Base-by-base conservation (phyloP, 495 filamentous ascomycete genomes). In the Copromyces sp. region DNA sequence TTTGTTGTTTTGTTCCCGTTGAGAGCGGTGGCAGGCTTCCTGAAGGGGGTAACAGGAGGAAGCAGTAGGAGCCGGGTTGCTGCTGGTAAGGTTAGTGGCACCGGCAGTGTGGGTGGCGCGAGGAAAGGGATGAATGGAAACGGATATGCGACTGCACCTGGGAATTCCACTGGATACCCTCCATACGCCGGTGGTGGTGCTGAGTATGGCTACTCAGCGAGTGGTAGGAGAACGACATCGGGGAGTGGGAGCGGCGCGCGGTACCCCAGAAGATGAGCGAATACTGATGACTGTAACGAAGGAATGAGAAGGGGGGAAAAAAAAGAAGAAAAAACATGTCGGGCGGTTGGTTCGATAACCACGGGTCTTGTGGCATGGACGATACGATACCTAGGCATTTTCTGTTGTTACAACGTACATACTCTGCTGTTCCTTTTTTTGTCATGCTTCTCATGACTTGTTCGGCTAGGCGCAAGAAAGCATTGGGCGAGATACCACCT, bases 1-100 rank as follows among this genome's bases (percentile, higher is more conserved):
- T 35, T 73, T 4, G 68, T 80, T 9, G 65, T 78, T 29, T 73
- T 44, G 16, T 44, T 78, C 59, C 78, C 80, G 3, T 75, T 81
- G 44, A 78, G 76, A 16, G 41, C 69, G 8, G 53, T 73, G 8
- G 24, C 69, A 44, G 38, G 41, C 7, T 29, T 82, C 9, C 68
- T 82, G 53, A 65, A 65, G 53, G 53, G 53, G 11, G 53, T 65
- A 65, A 65, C 53, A 17, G 53, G 53, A 17, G 53, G 53, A 17
- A 37, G 29, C 29, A 65, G 53, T 35, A 65, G 29, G 7, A 35
- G 29, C 53, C 53, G 53, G 53, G 53, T 65, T 37, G 29, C 53
- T 24, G 6, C 29, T 65, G 53, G 24, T 35, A 65, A 65, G 53
- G 29, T 35, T 65, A 35, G 53, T 65, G 53, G 53, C 14, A 65